Evolutionary conservation across 1,284 basidiomycete species (phyloP).

Genomic region (Fomitopsis schrenkii): DNA sequence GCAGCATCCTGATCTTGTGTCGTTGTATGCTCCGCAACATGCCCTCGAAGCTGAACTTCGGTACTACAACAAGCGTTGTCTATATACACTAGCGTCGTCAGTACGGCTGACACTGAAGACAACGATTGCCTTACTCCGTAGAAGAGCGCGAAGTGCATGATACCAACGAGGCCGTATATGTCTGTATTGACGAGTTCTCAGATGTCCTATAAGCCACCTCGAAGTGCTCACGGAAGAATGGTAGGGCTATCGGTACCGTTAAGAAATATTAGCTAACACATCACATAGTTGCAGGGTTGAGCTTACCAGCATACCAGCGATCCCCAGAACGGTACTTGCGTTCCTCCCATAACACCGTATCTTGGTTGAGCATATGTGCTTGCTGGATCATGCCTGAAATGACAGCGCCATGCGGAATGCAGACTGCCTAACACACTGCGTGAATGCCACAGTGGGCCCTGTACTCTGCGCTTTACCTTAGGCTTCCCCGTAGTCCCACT

Average conservation of each 20-base stretch:
- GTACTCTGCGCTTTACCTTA: conserved; percentile 44
- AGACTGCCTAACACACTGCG: conserved; percentile 47
- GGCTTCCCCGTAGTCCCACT: conserved; percentile 83
- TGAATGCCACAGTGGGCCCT: neutral
- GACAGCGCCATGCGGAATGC: conserved; percentile 63
- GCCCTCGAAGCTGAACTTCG: conserved; percentile 67
- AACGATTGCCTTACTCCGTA: conserved; percentile 33
- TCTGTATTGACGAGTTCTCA: conserved; percentile 34
- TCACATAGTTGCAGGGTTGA: no score
- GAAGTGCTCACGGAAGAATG: conserved; percentile 28
- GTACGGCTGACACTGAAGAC: neutral
- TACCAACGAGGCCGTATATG: conserved; percentile 67
- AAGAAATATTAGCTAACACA: neutral
- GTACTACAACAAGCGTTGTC: conserved; percentile 55
- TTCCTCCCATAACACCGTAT: conserved; percentile 22
- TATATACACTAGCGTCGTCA: conserved; percentile 7
- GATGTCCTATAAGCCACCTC: neutral
- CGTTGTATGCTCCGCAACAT: conserved; percentile 68
- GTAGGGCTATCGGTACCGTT: conserved; percentile 16
- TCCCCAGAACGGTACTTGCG: conserved; percentile 52
- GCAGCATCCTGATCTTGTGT: conserved; percentile 62
- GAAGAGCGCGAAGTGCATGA: conserved; percentile 45
- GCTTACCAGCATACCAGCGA: conserved; percentile 38
- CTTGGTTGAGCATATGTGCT: conserved; percentile 46
- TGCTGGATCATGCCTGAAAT: conserved; percentile 67